Evolutionary conservation across 108 stramenopile genomes (phyloP).

Genomic region (Pseudonitzschia pungens): DNA sequence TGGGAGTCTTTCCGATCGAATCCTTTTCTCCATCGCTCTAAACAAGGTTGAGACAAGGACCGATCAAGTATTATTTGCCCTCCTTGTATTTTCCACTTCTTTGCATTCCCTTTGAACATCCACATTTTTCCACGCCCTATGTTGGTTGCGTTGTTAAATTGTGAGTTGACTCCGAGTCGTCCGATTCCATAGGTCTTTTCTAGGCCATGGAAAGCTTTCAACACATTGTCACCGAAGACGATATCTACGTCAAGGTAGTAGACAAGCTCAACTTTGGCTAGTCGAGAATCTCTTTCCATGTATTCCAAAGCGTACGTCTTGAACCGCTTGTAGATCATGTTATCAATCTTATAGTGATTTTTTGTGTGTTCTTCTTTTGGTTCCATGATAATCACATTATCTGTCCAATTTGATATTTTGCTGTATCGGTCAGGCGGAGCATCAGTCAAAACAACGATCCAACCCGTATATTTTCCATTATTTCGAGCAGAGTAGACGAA

Average conservation of each 20-base stretch:
- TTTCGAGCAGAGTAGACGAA: conserved; percentile 23
- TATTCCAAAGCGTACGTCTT: conserved; percentile 24
- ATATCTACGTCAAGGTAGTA: conserved; percentile 25
- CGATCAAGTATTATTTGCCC: conserved; percentile 27
- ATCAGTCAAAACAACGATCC: conserved; percentile 16
- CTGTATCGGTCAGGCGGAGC: conserved; percentile 1
- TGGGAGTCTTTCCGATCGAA: not conserved
- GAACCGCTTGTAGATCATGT: conserved; percentile 27
- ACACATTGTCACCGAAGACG: conserved; percentile 14
- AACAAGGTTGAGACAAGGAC: conserved; percentile 17
- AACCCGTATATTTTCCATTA: conserved; percentile 12
- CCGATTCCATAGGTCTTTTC: conserved; percentile 20
- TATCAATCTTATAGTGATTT: not conserved
- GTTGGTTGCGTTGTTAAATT: no score
- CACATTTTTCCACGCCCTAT: conserved; percentile 12
- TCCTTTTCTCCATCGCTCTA: conserved; percentile 11
- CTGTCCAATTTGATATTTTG: not conserved
- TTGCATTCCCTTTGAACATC: conserved; percentile 19
- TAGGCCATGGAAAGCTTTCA: not conserved
- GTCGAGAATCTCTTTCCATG: conserved; percentile 10
- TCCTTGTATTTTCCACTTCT: conserved; percentile 16
- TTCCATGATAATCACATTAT: conserved; percentile 17
- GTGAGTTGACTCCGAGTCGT: not conserved
- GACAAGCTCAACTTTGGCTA: conserved; percentile 15
- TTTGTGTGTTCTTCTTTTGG: conserved; percentile 12